Percentiles rank a stretch among this genome's conserved stretches.
Conservation (phyloP, 2,329 filamentous ascomycete genomes). For the Hymenoscyphus fructigenus region DNA sequence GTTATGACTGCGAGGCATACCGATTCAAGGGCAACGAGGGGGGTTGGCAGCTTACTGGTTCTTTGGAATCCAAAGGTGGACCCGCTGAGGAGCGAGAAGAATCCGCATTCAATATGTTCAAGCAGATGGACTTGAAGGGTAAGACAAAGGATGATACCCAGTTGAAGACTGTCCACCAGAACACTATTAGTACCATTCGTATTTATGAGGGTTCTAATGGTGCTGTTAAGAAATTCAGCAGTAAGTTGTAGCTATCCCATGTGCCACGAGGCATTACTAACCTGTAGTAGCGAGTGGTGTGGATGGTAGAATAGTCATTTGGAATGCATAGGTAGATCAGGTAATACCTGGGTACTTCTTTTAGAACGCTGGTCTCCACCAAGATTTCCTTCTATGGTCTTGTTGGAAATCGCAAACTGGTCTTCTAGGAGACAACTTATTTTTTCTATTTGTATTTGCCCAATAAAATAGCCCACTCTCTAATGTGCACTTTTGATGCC, state of each 20-base stretch:
- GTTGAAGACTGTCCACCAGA: conserved; percentile 93
- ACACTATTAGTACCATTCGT: conserved; percentile 85
- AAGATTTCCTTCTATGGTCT: background rate
- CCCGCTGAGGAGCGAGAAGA: conserved; percentile 70
- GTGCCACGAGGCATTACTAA: conserved; percentile 34
- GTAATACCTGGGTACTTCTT: background rate
- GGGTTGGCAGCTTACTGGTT: conserved; percentile 83
- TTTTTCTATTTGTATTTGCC: too few relatives aligned
- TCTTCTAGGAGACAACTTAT: too few relatives aligned
- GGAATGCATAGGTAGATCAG: conserved; percentile 55
- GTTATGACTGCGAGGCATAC: conserved; percentile 88
- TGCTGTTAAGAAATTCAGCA: conserved; percentile 77
- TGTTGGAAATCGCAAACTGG: too few relatives aligned
- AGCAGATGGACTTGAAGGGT: conserved; percentile 97
- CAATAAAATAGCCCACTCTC: too few relatives aligned
- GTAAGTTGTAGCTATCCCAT: conserved; percentile 51
- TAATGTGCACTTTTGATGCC: too few relatives aligned
- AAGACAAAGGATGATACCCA: conserved; percentile 90
- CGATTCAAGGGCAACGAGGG: conserved; percentile 75
- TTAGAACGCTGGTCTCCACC: background rate
- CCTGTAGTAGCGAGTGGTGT: conserved; percentile 68
- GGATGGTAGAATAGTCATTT: conserved; percentile 79
- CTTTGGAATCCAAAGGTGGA: conserved; percentile 69
- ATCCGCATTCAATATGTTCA: conserved; percentile 95
- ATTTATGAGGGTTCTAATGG: conserved; percentile 67